Evolutionary conservation across 192 early-diverging fungal species (phyloP).

Genomic region (Ambispora gerdemannii): DNA sequence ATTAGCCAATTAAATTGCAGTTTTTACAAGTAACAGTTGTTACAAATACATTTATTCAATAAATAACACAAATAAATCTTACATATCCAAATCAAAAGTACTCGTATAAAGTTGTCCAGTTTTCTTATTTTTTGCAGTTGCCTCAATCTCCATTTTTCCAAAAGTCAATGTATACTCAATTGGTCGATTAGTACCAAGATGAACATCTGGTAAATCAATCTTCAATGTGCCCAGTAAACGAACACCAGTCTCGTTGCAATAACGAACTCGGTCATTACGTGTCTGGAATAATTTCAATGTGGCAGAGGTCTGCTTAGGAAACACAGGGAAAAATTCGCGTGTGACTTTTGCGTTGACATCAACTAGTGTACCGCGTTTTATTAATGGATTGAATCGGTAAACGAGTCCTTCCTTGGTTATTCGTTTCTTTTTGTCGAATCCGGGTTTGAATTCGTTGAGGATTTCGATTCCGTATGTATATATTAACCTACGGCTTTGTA

Average conservation of each 20-base stretch:
- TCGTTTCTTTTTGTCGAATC: not conserved
- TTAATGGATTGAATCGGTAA: not conserved
- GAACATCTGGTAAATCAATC: slow-evolving; percentile 1
- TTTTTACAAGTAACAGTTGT: no score
- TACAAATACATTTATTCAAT: no score
- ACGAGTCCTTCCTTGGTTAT: not conserved
- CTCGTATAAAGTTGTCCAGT: slow-evolving; percentile 5
- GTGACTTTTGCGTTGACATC: slow-evolving; percentile 1
- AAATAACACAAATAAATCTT: no score
- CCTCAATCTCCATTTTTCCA: slow-evolving; percentile 18
- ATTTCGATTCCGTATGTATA: slow-evolving; percentile 5
- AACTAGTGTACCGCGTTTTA: slow-evolving; percentile 1
- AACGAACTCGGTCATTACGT: not conserved
- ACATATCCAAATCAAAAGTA: not conserved
- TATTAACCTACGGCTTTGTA: not conserved
- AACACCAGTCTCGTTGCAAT: slow-evolving; percentile 20
- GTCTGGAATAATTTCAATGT: slow-evolving; percentile 18
- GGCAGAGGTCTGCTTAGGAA: slow-evolving; percentile 2
- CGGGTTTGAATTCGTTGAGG: not conserved
- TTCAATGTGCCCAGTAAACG: slow-evolving; percentile 1
- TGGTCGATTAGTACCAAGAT: not conserved
- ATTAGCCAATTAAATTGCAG: no score
- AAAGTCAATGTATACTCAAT: slow-evolving; percentile 18
- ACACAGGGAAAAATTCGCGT: not conserved
- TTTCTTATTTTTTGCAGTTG: slow-evolving; percentile 15